A percentile compares a stretch with the other conserved stretches of the same genome.
phyloP scores from a whole-genome alignment of 805 yeast species.

The Yamadazyma scolyti region DNA sequence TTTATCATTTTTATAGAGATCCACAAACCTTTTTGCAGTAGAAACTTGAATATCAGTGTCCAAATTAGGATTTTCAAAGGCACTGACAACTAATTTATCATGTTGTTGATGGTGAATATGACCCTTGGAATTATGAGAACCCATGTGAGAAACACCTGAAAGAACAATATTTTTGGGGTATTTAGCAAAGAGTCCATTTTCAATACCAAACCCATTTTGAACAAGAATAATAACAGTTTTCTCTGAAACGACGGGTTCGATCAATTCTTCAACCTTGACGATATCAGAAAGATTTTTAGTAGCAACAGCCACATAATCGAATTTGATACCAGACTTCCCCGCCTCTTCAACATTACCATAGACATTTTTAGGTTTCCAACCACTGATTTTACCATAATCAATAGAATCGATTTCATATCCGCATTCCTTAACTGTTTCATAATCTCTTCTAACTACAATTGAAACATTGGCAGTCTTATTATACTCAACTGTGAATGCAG shows the following conservation, averaged over 20 bases:
- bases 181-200: constrained; percentile 1
- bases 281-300: constrained; percentile 38
- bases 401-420: constrained; percentile 32
- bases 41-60: constrained; percentile 16
- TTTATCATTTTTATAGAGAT: constrained; percentile 17
- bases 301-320: constrained; percentile 32
- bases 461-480: constrained; percentile 41
- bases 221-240: constrained; percentile 26
- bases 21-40: constrained; percentile 18
- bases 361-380: constrained; percentile 28
- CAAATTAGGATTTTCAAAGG: constrained; percentile 42
- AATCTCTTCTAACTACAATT: constrained; percentile 36
- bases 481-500: constrained; percentile 57
- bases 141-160: constrained; percentile 34
- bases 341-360: constrained; percentile 29
- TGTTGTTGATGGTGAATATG: constrained; percentile 45
- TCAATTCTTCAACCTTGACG: constrained; percentile 39
- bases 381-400: constrained; percentile 25
- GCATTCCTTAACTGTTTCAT: constrained; percentile 19
- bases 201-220: constrained; percentile 28
- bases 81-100: constrained; percentile 51
- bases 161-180: constrained; percentile 31
- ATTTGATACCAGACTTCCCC: constrained; percentile 17
- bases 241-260: constrained; percentile 28
- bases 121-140: constrained; percentile 38